Evolutionary conservation across 139 green algal species (phyloP).

Genomic region (Trebouxia sp.): DNA sequence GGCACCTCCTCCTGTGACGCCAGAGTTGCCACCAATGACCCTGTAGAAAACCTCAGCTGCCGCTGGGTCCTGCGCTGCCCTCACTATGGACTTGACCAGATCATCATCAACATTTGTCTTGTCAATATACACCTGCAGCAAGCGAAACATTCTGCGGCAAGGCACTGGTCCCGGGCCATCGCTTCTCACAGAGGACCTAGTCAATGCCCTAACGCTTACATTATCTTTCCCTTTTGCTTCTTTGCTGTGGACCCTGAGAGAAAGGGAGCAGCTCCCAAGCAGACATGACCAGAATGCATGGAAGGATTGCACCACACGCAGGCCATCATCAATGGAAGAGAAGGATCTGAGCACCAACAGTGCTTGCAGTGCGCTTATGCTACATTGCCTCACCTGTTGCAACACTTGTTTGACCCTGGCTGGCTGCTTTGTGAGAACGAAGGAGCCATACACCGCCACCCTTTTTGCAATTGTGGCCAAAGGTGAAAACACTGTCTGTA

Average conservation of each 20-base stretch:
- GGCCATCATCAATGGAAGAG: neutral
- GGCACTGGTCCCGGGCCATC: no score
- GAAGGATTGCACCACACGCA: no score
- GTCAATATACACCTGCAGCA: conserved; percentile 62
- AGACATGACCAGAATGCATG: no score
- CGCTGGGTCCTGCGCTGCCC: conserved; percentile 63
- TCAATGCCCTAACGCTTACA: no score
- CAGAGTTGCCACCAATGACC: conserved; percentile 58
- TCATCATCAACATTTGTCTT: conserved; percentile 61
- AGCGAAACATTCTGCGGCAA: neutral
- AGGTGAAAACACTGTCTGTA: neutral
- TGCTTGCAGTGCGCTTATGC: neutral
- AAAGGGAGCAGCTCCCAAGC: no score
- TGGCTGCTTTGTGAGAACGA: conserved; percentile 74
- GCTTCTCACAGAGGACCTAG: no score
- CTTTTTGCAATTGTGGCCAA: conserved; percentile 50
- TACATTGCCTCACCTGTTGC: conserved; percentile 26
- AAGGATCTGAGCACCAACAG: neutral
- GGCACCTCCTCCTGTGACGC: conserved; percentile 16
- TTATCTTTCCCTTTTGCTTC: no score
- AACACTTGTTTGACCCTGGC: conserved; percentile 72
- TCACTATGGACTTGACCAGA: conserved; percentile 59
- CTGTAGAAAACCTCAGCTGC: conserved; percentile 80
- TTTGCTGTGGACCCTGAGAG: no score
- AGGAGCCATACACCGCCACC: conserved; percentile 62